phyloP scores from a whole-genome alignment of 2,329 filamentous ascomycete species.

The Xylaria polymorpha region DNA sequence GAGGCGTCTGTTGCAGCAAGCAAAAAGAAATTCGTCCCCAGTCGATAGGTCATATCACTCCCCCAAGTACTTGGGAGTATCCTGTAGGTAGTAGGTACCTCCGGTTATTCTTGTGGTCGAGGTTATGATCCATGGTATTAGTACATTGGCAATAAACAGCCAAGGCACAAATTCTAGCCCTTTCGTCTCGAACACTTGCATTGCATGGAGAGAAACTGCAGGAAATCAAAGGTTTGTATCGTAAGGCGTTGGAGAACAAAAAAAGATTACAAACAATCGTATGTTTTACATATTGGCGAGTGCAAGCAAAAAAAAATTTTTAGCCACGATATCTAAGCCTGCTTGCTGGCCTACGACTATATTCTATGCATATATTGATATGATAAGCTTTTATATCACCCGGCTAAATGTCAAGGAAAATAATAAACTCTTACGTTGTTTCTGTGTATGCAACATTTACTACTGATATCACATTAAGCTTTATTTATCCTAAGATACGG shows the following conservation, averaged over 20 bases:
- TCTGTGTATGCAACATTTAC: background rate
- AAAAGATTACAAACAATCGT: background rate
- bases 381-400: background rate
- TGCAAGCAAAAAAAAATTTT: background rate
- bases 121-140: background rate
- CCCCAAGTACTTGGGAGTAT: conserved; percentile 13
- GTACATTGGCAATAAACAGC: background rate
- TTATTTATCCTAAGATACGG: background rate
- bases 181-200: background rate
- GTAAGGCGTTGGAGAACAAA: background rate
- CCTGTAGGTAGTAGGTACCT: conserved; percentile 4
- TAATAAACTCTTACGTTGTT: background rate
- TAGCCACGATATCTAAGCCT: background rate
- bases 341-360: background rate
- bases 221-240: conserved; percentile 5
- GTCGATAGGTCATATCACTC: background rate
- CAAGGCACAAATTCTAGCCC: background rate
- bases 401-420: background rate
- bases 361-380: background rate
- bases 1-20: background rate
- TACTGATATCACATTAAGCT: background rate
- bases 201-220: background rate
- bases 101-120: background rate
- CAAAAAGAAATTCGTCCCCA: background rate
- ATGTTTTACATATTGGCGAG: background rate